A percentile compares a stretch with the other conserved stretches of the same genome.
These are phyloP conservation scores for Schizophyllum amplum DNA, from an alignment of 1,284 basidiomycete genomes.

Conservation along the genomic window DNA sequence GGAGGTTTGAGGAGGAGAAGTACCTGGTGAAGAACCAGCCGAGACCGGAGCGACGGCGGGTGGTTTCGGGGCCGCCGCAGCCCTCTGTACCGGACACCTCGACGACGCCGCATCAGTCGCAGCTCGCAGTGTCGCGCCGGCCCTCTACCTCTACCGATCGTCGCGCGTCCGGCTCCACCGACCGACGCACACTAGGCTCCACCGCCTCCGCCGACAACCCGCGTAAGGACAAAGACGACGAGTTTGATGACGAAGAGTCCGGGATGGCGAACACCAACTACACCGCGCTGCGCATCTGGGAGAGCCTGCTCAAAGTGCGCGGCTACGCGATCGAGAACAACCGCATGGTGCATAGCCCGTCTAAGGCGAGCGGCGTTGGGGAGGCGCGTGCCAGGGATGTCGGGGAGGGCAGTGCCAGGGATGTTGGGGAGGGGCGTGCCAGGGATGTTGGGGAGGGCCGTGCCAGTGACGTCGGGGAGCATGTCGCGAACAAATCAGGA, in stretches of 20 bases:
- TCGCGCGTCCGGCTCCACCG: conserved; percentile 3
- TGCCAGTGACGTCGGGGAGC: too few relatives aligned
- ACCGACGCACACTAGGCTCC: conserved; percentile 12
- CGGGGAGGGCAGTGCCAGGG: too few relatives aligned
- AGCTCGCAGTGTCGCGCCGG: background rate
- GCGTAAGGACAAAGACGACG: conserved; percentile 14
- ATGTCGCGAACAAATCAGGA: too few relatives aligned
- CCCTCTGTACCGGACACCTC: background rate
- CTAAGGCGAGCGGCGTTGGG: conserved; percentile 9
- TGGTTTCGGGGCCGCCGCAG: background rate
- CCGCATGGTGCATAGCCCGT: conserved; percentile 9
- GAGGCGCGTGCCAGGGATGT: too few relatives aligned
- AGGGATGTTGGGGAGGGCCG: too few relatives aligned
- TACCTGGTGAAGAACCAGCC: conserved; percentile 49
- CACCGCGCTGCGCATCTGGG: conserved; percentile 57
- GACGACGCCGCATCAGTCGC: background rate
- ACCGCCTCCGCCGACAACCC: conserved; percentile 11
- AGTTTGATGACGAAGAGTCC: conserved; percentile 42
- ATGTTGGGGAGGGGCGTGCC: too few relatives aligned
- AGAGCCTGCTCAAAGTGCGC: conserved; percentile 50
- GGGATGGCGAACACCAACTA: conserved; percentile 28
- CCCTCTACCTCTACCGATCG: background rate
- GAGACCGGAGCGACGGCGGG: conserved; percentile 38
- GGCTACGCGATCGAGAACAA: conserved; percentile 45
- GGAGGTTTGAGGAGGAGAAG: conserved; percentile 44